phyloP scores from a whole-genome alignment of 306 rosid genomes.

The Mucuna pruriens region DNA sequence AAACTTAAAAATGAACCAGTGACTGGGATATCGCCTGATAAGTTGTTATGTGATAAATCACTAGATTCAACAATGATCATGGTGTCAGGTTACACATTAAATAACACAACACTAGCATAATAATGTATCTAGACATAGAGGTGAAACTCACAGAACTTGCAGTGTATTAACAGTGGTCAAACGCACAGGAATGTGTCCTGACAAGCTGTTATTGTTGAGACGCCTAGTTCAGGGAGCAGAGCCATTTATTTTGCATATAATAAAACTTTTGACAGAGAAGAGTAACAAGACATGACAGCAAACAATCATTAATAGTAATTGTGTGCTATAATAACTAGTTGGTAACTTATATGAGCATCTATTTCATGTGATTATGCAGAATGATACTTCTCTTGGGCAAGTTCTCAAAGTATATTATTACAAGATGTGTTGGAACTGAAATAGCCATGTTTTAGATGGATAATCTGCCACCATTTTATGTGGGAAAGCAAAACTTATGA shows the following conservation, averaged over 20 bases:
- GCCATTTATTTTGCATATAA: slow-evolving; percentile 39
- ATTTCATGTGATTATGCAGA: not conserved
- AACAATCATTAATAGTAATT: not conserved
- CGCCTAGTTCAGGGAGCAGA: slow-evolving; percentile 65
- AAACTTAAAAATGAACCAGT: slow-evolving; percentile 83
- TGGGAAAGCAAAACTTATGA: slow-evolving; percentile 7
- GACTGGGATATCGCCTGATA: slow-evolving; percentile 67
- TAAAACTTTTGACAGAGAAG: slow-evolving; percentile 2
- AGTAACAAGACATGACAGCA: slow-evolving; percentile 8
- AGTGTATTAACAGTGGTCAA: slow-evolving; percentile 60
- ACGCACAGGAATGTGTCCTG: slow-evolving; percentile 60
- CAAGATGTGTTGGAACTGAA: not conserved
- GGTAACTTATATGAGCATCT: not conserved
- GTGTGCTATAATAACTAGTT: not conserved
- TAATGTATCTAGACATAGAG: slow-evolving; percentile 7
- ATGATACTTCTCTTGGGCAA: not conserved
- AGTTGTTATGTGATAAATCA: slow-evolving; percentile 77
- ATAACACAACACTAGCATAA: slow-evolving; percentile 22
- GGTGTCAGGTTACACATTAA: slow-evolving; percentile 35
- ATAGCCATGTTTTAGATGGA: not conserved
- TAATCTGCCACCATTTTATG: not conserved
- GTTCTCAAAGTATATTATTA: not conserved
- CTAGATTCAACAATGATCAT: slow-evolving; percentile 54
- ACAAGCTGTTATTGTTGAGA: slow-evolving; percentile 88
- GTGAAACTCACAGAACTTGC: slow-evolving; percentile 91